A percentile compares a stretch with the other conserved stretches of the same genome.
Conservation (phyloP, 2,329 filamentous ascomycete species). For the Talaromyces sp. region DNA sequence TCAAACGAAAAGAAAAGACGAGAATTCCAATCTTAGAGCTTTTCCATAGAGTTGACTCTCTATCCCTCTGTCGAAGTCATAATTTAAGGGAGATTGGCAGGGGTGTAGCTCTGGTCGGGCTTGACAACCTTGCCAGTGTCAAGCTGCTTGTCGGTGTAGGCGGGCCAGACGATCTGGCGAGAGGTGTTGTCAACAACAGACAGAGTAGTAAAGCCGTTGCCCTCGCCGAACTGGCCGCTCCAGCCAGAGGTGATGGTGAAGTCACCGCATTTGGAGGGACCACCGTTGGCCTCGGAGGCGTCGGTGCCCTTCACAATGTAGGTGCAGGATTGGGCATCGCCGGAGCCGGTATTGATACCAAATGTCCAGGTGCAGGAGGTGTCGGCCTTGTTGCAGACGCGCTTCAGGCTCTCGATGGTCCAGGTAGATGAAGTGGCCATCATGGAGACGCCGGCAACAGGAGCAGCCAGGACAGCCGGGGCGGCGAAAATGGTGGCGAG, state of each 20-base stretch:
- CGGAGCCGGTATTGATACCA: conserved; percentile 41
- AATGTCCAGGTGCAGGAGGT: conserved; percentile 51
- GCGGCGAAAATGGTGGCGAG: conserved; percentile 39
- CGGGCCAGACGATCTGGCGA: conserved; percentile 53
- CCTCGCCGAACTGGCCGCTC: conserved; percentile 58
- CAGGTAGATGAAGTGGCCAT: conserved; percentile 46
- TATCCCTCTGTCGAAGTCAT: neutral
- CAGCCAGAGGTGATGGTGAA: conserved; percentile 59
- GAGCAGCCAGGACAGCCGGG: conserved; percentile 40
- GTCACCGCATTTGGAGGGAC: conserved; percentile 50
- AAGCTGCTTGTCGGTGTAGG: conserved; percentile 58
- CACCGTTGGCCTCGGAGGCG: conserved; percentile 41
- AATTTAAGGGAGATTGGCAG: conserved; percentile 29
- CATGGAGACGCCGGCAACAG: conserved; percentile 40
- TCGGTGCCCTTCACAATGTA: conserved; percentile 43
- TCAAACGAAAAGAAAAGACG: too few species aligned
- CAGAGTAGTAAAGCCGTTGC: conserved; percentile 58
- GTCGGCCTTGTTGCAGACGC: conserved; percentile 45
- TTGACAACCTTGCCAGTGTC: conserved; percentile 48
- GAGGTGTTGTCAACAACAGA: conserved; percentile 52
- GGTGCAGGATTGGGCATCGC: conserved; percentile 34
- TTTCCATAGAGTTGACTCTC: too few species aligned
- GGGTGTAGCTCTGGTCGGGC: conserved; percentile 54
- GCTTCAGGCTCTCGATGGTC: conserved; percentile 48
- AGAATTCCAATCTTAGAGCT: too few species aligned